Conservation (phyloP, 805 yeast genomes). For the Myxozyma vanderwaltii region DNA sequence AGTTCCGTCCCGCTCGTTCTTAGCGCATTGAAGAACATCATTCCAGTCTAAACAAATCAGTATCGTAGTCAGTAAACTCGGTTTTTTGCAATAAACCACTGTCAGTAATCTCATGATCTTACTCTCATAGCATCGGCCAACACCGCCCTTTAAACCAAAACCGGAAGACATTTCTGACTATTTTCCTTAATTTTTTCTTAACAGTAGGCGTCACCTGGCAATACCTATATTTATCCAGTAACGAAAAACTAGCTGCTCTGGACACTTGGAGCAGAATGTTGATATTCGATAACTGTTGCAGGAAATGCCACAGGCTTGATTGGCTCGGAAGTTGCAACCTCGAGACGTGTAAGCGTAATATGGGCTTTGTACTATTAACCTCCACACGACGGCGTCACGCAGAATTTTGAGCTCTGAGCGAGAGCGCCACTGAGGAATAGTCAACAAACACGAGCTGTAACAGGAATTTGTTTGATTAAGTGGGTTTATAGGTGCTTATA, state of each 20-base stretch:
- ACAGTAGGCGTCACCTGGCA: background rate
- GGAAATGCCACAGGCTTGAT: constrained; percentile 4
- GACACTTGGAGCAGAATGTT: background rate
- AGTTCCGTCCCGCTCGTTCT: constrained; percentile 11
- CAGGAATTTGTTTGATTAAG: background rate
- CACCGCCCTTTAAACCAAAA: constrained; percentile 48
- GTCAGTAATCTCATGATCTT: constrained; percentile 33
- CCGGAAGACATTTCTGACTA: constrained; percentile 44
- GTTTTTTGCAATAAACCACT: too few species aligned
- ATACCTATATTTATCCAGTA: background rate
- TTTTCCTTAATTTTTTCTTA: background rate
- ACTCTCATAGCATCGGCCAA: constrained; percentile 51
- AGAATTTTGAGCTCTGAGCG: background rate
- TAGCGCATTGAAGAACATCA: constrained; percentile 22
- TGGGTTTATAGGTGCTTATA: background rate
- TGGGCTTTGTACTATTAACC: background rate
- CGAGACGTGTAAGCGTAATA: background rate
- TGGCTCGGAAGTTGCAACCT: constrained; percentile 6
- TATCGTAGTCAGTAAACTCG: background rate
- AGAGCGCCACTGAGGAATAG: background rate
- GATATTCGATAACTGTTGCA: background rate
- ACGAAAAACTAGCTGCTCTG: background rate
- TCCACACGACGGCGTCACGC: background rate
- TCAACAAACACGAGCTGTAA: background rate
- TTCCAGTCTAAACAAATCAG: constrained; percentile 12